These are phyloP conservation scores for Penicillium hesseltinei DNA, from an alignment of 2,329 filamentous ascomycete species.

Conservation along the genomic window DNA sequence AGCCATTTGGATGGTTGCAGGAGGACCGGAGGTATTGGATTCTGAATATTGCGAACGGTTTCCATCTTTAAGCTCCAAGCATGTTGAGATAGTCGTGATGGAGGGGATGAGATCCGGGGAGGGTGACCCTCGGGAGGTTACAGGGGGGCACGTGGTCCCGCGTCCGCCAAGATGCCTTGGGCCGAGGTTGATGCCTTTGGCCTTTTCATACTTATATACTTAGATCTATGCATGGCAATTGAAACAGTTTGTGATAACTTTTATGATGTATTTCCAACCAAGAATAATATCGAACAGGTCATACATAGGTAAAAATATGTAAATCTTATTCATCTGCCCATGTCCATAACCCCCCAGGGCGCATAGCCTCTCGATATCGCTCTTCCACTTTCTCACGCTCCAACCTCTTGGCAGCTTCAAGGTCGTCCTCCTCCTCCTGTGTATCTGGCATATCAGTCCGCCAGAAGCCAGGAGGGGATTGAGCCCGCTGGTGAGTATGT, in stretches of 20 bases:
- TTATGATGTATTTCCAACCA: neutral
- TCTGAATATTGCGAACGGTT: slow-evolving; percentile 29
- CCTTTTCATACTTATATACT: neutral
- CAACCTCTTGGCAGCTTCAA: slow-evolving; percentile 61
- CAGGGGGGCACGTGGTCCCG: slow-evolving; percentile 26
- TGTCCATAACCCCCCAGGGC: slow-evolving; percentile 70
- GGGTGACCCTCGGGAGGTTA: slow-evolving; percentile 13
- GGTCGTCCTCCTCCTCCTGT: slow-evolving; percentile 70
- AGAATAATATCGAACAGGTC: neutral
- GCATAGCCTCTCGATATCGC: slow-evolving; percentile 78
- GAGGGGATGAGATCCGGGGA: slow-evolving; percentile 5
- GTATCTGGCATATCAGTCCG: slow-evolving; percentile 83
- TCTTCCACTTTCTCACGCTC: slow-evolving; percentile 67
- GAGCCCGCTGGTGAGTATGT: slow-evolving; percentile 67
- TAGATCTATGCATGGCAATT: neutral
- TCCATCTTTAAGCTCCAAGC: slow-evolving; percentile 30
- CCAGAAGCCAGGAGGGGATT: slow-evolving; percentile 87
- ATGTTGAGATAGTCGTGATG: slow-evolving; percentile 9
- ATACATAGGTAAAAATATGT: neutral
- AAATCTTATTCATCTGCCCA: slow-evolving; percentile 70
- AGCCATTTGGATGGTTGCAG: slow-evolving; percentile 42
- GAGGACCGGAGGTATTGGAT: slow-evolving; percentile 30
- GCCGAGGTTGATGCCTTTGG: slow-evolving; percentile 28
- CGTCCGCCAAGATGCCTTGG: slow-evolving; percentile 25
- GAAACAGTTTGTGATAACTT: neutral